Percentiles rank a stretch among this genome's conserved stretches.
phyloP scores from a whole-genome alignment of 148 eudicot genomes.

The Vaccinium macrocarpon region DNA sequence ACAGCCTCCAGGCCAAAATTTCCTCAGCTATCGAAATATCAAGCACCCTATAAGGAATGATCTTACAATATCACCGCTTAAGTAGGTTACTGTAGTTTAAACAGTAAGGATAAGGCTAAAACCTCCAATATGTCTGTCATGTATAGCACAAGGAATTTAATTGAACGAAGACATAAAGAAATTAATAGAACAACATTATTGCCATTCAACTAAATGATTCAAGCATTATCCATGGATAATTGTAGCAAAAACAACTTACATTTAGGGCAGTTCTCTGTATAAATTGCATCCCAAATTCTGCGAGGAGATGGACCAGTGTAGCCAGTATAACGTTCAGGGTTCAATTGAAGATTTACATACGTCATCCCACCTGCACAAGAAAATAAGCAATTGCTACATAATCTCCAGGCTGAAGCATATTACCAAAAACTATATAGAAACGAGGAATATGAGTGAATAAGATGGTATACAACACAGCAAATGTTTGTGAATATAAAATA shows the following conservation, averaged over 20 bases:
- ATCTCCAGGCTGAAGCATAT: not conserved
- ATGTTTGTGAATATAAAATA: not conserved
- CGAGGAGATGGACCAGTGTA: constrained; percentile 47
- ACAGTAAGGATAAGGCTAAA: not conserved
- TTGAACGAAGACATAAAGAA: not conserved
- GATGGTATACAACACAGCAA: not conserved
- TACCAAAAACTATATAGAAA: not conserved
- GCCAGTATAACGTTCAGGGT: constrained; percentile 46
- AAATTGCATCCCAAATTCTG: constrained; percentile 51
- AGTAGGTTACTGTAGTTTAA: not conserved
- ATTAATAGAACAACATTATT: not conserved
- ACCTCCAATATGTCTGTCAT: not conserved
- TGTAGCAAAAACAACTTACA: constrained; percentile 26
- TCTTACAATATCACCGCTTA: not conserved
- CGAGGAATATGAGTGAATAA: not conserved
- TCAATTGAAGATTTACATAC: constrained; percentile 45
- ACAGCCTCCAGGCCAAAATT: not conserved
- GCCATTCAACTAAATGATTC: not conserved
- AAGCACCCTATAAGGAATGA: not conserved
- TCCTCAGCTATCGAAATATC: not conserved
- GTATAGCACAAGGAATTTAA: not conserved
- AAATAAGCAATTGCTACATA: not conserved
- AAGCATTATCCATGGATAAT: constrained; percentile 5
- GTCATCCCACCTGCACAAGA: constrained; percentile 38
- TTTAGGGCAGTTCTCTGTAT: constrained; percentile 41